Conservation (phyloP, 2,329 filamentous ascomycete species). For the Simplicillium aogashimaense region DNA sequence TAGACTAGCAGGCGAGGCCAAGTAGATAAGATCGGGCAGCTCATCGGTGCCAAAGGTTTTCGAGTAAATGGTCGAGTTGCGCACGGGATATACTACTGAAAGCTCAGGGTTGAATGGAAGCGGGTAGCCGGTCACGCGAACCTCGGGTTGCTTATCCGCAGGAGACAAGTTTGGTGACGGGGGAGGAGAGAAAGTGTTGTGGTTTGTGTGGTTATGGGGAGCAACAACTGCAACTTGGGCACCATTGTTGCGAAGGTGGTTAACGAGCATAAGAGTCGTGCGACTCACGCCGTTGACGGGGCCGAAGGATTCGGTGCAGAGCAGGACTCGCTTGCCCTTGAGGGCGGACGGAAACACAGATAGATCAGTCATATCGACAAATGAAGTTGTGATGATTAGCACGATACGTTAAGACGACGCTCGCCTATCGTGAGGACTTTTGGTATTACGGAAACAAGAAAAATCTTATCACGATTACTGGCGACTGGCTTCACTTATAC, state of each 20-base stretch:
- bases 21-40: constrained; percentile 56
- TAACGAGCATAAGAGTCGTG: constrained; percentile 59
- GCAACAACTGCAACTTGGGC: constrained; percentile 58
- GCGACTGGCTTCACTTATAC: neutral
- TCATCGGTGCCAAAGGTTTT: constrained; percentile 42
- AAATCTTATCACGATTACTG: no score
- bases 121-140: constrained; percentile 54
- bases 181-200: constrained; percentile 42
- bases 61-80: constrained; percentile 49
- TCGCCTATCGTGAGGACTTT: no score
- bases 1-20: constrained; percentile 58
- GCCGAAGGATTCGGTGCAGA: constrained; percentile 63
- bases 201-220: constrained; percentile 44
- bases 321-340: constrained; percentile 50
- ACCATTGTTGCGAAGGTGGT: constrained; percentile 54
- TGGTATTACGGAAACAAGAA: no score
- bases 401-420: no score
- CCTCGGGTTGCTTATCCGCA: constrained; percentile 30
- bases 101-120: constrained; percentile 64
- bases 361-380: constrained; percentile 24
- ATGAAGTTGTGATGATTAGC: constrained; percentile 6
- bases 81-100: constrained; percentile 59
- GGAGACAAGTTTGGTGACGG: constrained; percentile 21
- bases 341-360: constrained; percentile 37
- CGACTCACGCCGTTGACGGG: constrained; percentile 66